Evolutionary conservation across 164 flowering plant genomes (phyloP).

Genomic region (Protea cynaroides): DNA sequence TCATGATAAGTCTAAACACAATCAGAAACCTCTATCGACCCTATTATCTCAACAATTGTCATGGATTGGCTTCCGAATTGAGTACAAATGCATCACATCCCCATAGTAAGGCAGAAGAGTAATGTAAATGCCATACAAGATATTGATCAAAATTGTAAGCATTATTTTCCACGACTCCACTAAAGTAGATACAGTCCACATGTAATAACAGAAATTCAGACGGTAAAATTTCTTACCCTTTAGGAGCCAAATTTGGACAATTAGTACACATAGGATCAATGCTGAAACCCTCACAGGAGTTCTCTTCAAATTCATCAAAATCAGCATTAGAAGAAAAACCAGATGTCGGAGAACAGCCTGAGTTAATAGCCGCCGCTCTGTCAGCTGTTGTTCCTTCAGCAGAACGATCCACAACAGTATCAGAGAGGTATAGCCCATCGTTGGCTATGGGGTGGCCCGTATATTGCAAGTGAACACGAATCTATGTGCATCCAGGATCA

Average conservation of each 20-base stretch:
- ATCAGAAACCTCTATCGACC: too few species aligned
- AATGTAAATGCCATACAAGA: too few species aligned
- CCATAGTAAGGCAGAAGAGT: too few species aligned
- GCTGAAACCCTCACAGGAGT: conserved; percentile 39
- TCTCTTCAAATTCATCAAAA: conserved; percentile 21
- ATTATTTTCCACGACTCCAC: too few species aligned
- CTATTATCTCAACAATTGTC: too few species aligned
- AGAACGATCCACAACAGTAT: conserved; percentile 34
- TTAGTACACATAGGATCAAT: conserved; percentile 92
- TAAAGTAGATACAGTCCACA: too few species aligned
- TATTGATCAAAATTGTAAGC: too few species aligned
- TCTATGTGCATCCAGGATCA: conserved; percentile 31
- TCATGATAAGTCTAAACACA: too few species aligned
- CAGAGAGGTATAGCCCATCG: conserved; percentile 67
- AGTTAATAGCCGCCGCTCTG: conserved; percentile 29
- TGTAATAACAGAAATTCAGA: background rate
- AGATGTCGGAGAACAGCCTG: conserved; percentile 12
- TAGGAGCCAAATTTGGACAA: conserved; percentile 87
- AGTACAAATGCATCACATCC: too few species aligned
- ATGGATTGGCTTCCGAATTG: too few species aligned
- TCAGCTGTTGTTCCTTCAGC: conserved; percentile 43
- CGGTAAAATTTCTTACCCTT: conserved; percentile 50
- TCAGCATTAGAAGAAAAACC: conserved; percentile 8
- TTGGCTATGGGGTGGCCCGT: conserved; percentile 92
- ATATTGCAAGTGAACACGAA: conserved; percentile 80